Evolutionary conservation across 108 stramenopile genomes (phyloP).

Genomic region (Ochromonas danica): DNA sequence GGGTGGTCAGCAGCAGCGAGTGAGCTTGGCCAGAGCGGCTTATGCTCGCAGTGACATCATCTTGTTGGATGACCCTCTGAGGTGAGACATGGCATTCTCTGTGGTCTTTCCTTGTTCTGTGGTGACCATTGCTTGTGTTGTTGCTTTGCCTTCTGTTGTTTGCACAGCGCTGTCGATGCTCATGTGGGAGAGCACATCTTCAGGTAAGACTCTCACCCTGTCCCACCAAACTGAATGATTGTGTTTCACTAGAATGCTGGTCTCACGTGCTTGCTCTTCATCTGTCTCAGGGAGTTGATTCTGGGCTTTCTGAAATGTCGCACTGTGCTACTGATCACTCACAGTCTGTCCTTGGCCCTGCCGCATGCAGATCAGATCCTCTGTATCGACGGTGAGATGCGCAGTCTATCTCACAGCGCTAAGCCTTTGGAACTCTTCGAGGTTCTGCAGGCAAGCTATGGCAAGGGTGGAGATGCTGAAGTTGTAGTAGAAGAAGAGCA

Average conservation of each 20-base stretch:
- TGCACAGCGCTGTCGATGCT: conserved; percentile 95
- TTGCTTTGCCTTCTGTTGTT: too few relatives aligned
- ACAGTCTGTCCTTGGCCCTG: conserved; percentile 55
- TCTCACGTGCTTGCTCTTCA: too few relatives aligned
- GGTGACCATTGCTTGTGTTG: too few relatives aligned
- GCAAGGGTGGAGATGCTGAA: neutral
- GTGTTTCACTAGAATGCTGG: too few relatives aligned
- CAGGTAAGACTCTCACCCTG: too few relatives aligned
- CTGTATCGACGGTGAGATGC: neutral
- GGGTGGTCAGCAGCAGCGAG: neutral
- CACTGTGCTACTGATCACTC: conserved; percentile 86
- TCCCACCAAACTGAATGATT: too few relatives aligned
- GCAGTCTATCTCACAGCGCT: too few relatives aligned
- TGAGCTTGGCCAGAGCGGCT: neutral
- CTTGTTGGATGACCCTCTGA: conserved; percentile 79
- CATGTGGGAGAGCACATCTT: conserved; percentile 94
- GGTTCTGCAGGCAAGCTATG: neutral
- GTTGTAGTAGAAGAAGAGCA: neutral
- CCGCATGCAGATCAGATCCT: conserved; percentile 3
- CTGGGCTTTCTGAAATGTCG: conserved; percentile 52
- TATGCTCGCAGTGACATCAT: conserved; percentile 63
- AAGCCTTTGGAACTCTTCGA: too few relatives aligned
- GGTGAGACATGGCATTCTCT: conserved; percentile 62
- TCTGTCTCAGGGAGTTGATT: too few relatives aligned
- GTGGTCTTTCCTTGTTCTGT: conserved; percentile 67